A percentile compares a stretch with the other conserved stretches of the same genome.
These are phyloP conservation scores for Butyriboletus loyo DNA, from an alignment of 768 basidiomycete genomes.

Conservation along the genomic window DNA sequence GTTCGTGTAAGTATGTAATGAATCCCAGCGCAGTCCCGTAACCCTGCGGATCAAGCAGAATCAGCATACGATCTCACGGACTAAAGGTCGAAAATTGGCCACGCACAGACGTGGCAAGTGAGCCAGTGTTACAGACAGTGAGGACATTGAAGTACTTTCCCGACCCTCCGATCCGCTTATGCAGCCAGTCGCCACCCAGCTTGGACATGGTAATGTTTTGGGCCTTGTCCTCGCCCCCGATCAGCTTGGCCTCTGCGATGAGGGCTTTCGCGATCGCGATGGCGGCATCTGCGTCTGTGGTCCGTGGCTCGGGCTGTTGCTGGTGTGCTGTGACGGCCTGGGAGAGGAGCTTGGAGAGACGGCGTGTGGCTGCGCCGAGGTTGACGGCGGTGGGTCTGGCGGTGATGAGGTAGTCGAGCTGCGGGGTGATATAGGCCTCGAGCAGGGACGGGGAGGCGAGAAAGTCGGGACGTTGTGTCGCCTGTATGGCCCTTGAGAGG, in stretches of 20 bases:
- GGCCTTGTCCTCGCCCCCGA: constrained; percentile 86
- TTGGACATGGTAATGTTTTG: constrained; percentile 84
- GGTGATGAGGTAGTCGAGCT: constrained; percentile 72
- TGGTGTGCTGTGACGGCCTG: constrained; percentile 12
- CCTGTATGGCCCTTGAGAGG: constrained; percentile 51
- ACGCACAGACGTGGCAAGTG: constrained; percentile 85
- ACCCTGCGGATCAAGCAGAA: constrained; percentile 51
- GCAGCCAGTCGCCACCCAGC: constrained; percentile 84
- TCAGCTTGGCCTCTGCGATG: constrained; percentile 63
- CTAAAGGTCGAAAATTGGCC: neutral
- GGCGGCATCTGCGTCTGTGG: constrained; percentile 34
- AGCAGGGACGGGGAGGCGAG: constrained; percentile 53
- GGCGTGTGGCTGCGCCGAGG: constrained; percentile 78
- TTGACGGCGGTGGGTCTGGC: constrained; percentile 98
- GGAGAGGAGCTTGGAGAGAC: constrained; percentile 53
- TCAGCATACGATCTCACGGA: constrained; percentile 2
- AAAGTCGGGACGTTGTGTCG: constrained; percentile 49
- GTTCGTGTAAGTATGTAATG: constrained; percentile 86
- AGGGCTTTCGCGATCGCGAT: constrained; percentile 54
- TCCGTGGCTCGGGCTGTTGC: constrained; percentile 14
- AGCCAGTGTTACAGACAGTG: constrained; percentile 98
- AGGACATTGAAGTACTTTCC: constrained; percentile 67
- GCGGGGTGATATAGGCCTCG: constrained; percentile 49
- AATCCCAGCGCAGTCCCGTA: constrained; percentile 94
- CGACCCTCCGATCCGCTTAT: constrained; percentile 37